Conservation (phyloP, 371 early-diverging fungal genomes). For the Syncephalastrum racemosum region DNA sequence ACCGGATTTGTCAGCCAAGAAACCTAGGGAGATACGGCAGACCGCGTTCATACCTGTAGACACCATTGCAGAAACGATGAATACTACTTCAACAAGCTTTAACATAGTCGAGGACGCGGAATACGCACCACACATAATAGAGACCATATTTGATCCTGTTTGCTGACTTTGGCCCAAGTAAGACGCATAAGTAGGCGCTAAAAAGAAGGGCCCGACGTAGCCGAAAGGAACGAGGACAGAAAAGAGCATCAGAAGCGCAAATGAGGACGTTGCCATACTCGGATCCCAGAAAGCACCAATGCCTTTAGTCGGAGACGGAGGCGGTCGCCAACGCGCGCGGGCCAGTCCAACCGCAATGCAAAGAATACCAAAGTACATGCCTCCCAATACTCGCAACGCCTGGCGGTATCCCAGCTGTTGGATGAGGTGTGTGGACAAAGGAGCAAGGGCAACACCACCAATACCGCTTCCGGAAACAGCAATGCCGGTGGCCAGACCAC, state of each 20-base stretch:
- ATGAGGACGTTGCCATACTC: slow-evolving; percentile 17
- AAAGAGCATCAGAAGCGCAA: slow-evolving; percentile 28
- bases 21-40: slow-evolving; percentile 33
- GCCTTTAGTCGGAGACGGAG: not conserved
- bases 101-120: not conserved
- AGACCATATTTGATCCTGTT: slow-evolving; percentile 13
- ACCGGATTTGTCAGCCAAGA: slow-evolving; percentile 20
- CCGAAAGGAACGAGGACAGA: slow-evolving; percentile 46
- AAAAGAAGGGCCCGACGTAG: slow-evolving; percentile 32
- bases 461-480: slow-evolving; percentile 67
- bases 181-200: slow-evolving; percentile 18
- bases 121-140: slow-evolving; percentile 16
- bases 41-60: slow-evolving; percentile 20
- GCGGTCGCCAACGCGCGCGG: too few relatives aligned
- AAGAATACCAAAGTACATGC: not conserved
- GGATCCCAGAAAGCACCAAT: slow-evolving; percentile 17
- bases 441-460: not conserved
- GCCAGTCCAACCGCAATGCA: too few relatives aligned
- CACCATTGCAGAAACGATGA: slow-evolving; percentile 3
- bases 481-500: slow-evolving; percentile 48
- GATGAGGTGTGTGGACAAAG: too few relatives aligned
- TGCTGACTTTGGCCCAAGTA: slow-evolving; percentile 6
- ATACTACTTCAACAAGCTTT: not conserved
- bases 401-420: too few relatives aligned
- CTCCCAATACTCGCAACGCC: too few relatives aligned